Conservation (phyloP, 2,329 filamentous ascomycete species). For the Periconia sp. region DNA sequence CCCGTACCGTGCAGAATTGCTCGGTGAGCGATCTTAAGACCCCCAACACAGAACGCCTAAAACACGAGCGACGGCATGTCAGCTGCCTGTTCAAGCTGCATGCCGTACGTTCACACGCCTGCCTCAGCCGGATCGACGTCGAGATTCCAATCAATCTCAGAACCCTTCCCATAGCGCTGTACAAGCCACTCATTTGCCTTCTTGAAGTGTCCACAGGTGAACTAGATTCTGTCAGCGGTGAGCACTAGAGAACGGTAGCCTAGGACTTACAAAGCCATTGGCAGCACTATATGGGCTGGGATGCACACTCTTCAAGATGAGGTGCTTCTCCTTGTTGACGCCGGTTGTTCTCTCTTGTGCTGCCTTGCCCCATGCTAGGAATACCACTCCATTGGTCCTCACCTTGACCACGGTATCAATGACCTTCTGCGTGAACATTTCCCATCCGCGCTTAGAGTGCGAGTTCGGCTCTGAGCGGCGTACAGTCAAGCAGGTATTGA, state of each 20-base stretch:
- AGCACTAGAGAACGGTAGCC: not conserved
- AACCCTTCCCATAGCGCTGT: conserved; percentile 77
- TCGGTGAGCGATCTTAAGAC: too few relatives aligned
- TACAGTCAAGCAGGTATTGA: conserved; percentile 95
- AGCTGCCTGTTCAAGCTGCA: too few relatives aligned
- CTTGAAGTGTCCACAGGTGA: conserved; percentile 81
- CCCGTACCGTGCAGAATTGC: too few relatives aligned
- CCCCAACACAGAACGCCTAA: too few relatives aligned
- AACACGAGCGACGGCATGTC: too few relatives aligned
- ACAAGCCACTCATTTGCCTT: conserved; percentile 86
- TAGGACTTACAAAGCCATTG: conserved; percentile 71
- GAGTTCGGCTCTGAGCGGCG: conserved; percentile 86
- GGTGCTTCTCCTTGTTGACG: conserved; percentile 75
- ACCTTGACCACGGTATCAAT: conserved; percentile 85
- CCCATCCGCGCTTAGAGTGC: conserved; percentile 89
- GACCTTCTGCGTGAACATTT: conserved; percentile 87
- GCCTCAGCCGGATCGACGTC: conserved; percentile 53
- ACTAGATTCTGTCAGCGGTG: conserved; percentile 53
- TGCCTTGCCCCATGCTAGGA: conserved; percentile 90
- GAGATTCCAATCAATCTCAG: conserved; percentile 84
- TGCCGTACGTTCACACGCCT: too few relatives aligned
- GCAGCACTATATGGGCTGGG: conserved; percentile 89
- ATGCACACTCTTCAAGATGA: conserved; percentile 86
- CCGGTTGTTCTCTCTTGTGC: conserved; percentile 79
- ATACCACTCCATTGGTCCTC: conserved; percentile 83